phyloP scores from a whole-genome alignment of 2,329 filamentous ascomycete genomes.

The Pezicula radicicola region DNA sequence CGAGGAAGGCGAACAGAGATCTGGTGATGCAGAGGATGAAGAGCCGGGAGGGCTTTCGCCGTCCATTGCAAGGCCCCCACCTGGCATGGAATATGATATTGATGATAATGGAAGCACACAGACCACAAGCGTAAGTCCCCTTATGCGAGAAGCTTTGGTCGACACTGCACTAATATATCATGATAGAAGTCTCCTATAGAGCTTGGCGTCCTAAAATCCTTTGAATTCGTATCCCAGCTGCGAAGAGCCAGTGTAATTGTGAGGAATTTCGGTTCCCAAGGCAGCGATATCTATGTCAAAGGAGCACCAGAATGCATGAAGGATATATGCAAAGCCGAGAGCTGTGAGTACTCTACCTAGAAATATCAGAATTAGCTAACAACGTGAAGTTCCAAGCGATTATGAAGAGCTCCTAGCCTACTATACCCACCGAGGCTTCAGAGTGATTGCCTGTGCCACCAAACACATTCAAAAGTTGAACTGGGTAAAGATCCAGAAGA shows the following conservation, averaged over 20 bases:
- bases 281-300: constrained; percentile 89
- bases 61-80: constrained; percentile 82
- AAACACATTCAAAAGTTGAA: constrained; percentile 84
- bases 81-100: constrained; percentile 53
- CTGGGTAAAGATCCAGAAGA: constrained; percentile 93
- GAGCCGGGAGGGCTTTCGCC: constrained; percentile 75
- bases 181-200: constrained; percentile 59
- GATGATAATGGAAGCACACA: constrained; percentile 42
- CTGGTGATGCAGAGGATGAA: constrained; percentile 65
- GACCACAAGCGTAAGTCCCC: constrained; percentile 16
- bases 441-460: constrained; percentile 92
- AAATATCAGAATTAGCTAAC: constrained; percentile 7
- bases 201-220: constrained; percentile 84
- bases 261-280: constrained; percentile 79
- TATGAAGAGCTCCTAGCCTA: constrained; percentile 86
- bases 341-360: constrained; percentile 51
- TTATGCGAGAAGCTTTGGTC: neutral
- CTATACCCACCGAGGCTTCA: constrained; percentile 94
- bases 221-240: constrained; percentile 93
- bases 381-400: constrained; percentile 65
- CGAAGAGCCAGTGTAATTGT: constrained; percentile 91
- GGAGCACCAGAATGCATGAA: constrained; percentile 96
- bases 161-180: constrained; percentile 3
- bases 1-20: constrained; percentile 76
- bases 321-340: constrained; percentile 82